phyloP scores from a whole-genome alignment of 2,329 filamentous ascomycete species.

The Cladosporium sp. region DNA sequence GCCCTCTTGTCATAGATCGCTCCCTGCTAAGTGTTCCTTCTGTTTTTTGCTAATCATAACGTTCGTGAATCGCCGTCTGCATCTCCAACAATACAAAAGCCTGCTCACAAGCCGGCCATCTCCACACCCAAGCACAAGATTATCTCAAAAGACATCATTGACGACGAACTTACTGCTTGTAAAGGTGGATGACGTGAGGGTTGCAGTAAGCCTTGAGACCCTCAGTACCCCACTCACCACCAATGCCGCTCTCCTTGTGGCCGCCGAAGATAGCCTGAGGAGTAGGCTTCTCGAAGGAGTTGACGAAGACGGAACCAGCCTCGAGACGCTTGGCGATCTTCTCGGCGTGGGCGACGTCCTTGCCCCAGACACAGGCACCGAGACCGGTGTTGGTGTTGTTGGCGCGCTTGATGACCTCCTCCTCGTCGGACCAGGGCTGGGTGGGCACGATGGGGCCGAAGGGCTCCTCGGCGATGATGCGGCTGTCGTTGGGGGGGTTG shows the following conservation, averaged over 20 bases:
- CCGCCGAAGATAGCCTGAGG: slow-evolving; percentile 61
- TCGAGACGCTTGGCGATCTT: slow-evolving; percentile 46
- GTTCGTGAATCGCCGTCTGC: not conserved
- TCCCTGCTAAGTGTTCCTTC: not conserved
- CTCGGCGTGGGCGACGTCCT: slow-evolving; percentile 46
- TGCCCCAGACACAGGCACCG: slow-evolving; percentile 51
- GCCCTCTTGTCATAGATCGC: no score
- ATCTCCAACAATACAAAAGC: not conserved
- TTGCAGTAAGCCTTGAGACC: slow-evolving; percentile 47
- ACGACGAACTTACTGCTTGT: slow-evolving; percentile 29
- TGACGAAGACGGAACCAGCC: slow-evolving; percentile 55
- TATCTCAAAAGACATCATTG: not conserved
- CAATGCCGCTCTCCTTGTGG: slow-evolving; percentile 63
- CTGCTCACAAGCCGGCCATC: no score
- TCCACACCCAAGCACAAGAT: not conserved
- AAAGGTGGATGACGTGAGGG: slow-evolving; percentile 44
- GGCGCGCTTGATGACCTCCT: slow-evolving; percentile 45
- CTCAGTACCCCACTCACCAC: slow-evolving; percentile 53
- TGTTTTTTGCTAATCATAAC: not conserved
- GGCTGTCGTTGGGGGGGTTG: slow-evolving; percentile 37
- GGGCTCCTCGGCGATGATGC: slow-evolving; percentile 46
- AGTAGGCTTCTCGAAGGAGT: slow-evolving; percentile 46
- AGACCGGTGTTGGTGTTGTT: slow-evolving; percentile 50
- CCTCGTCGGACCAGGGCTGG: slow-evolving; percentile 42
- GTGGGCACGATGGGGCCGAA: slow-evolving; percentile 49